Conservation (phyloP, 208 protist species). For the Leishmania tropica region DNA sequence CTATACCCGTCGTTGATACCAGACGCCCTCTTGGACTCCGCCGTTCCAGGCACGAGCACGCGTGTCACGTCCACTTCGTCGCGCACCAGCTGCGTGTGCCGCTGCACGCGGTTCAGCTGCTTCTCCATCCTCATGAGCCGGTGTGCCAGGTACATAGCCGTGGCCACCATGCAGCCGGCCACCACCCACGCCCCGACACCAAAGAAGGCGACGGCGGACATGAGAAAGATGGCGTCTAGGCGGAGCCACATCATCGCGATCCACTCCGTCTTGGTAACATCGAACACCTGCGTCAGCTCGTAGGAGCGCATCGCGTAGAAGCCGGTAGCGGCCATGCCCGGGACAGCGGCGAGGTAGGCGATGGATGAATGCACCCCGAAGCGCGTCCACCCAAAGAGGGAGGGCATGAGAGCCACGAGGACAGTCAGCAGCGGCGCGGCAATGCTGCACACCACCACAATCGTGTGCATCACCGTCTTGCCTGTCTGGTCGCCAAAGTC, state of each 20-base stretch:
- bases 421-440: slow-evolving; percentile 46
- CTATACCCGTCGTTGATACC: slow-evolving; percentile 48
- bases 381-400: slow-evolving; percentile 47
- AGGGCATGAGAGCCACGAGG: slow-evolving; percentile 47
- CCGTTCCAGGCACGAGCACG: slow-evolving; percentile 56
- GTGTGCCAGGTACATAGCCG: slow-evolving; percentile 71
- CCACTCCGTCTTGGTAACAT: slow-evolving; percentile 74
- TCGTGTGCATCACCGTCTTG: slow-evolving; percentile 54
- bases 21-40: slow-evolving; percentile 52
- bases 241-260: slow-evolving; percentile 87
- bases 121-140: slow-evolving; percentile 80
- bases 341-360: slow-evolving; percentile 42
- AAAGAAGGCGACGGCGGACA: slow-evolving; percentile 61
- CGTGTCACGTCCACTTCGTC: slow-evolving; percentile 64
- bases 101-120: slow-evolving; percentile 46
- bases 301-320: slow-evolving; percentile 58
- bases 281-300: slow-evolving; percentile 30
- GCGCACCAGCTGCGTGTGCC: slow-evolving; percentile 71
- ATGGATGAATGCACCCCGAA: slow-evolving; percentile 45
- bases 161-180: slow-evolving; percentile 42
- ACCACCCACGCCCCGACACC: slow-evolving; percentile 65
- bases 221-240: slow-evolving; percentile 75
- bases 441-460: slow-evolving; percentile 59
- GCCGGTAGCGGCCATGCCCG: slow-evolving; percentile 45
- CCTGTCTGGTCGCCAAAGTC: background rate